Conservation (phyloP, 2,329 filamentous ascomycete species). For the Hypocrella siamensis region DNA sequence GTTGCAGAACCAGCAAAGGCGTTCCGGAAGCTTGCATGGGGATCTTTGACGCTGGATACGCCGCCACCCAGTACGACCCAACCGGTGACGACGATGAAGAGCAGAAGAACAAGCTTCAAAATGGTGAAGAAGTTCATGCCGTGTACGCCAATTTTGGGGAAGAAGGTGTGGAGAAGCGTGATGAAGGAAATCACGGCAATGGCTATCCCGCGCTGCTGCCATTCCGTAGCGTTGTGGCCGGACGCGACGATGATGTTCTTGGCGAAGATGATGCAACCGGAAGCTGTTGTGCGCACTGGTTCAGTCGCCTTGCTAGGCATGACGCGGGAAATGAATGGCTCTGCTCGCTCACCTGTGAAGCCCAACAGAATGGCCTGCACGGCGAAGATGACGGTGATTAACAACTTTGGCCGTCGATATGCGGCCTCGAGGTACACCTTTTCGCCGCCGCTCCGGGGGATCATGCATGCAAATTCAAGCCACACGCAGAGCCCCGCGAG, state of each 20-base stretch:
- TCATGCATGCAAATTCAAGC: slow-evolving; percentile 46
- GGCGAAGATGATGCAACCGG: slow-evolving; percentile 36
- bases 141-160: slow-evolving; percentile 42
- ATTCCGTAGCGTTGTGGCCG: slow-evolving; percentile 31
- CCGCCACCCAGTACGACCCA: slow-evolving; percentile 37
- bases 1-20: slow-evolving; percentile 21
- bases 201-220: slow-evolving; percentile 40
- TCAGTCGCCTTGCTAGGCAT: too few species aligned
- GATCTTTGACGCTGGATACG: slow-evolving; percentile 28
- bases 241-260: slow-evolving; percentile 36
- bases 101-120: slow-evolving; percentile 43
- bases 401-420: slow-evolving; percentile 40
- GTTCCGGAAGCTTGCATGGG: slow-evolving; percentile 37
- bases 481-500: slow-evolving; percentile 38
- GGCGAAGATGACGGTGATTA: slow-evolving; percentile 43
- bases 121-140: slow-evolving; percentile 42
- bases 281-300: background rate
- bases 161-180: slow-evolving; percentile 31
- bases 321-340: too few species aligned
- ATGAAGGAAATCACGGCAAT: slow-evolving; percentile 38
- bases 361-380: slow-evolving; percentile 46
- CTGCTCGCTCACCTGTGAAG: slow-evolving; percentile 23
- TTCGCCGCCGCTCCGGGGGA: slow-evolving; percentile 46
- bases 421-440: slow-evolving; percentile 53
- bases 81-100: slow-evolving; percentile 46